Conservation (phyloP, 371 early-diverging fungal genomes). For the Mucor sp. region DNA sequence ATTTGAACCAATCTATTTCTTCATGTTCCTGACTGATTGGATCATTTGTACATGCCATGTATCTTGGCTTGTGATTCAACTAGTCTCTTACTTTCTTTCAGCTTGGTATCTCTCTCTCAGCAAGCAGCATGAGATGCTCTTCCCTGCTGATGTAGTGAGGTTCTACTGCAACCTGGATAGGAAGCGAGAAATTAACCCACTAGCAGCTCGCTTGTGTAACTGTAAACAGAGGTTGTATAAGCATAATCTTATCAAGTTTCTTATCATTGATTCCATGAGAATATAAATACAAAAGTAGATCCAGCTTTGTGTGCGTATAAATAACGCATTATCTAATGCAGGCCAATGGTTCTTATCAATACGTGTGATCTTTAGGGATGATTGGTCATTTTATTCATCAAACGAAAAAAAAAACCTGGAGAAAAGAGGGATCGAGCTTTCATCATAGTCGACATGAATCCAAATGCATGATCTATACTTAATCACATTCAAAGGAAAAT, state of each 20-base stretch:
- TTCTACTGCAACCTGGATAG: too few species aligned
- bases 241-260: slow-evolving; percentile 10
- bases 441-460: too few species aligned
- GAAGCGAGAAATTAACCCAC: too few species aligned
- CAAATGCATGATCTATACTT: too few species aligned
- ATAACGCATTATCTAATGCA: not conserved
- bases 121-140: too few species aligned
- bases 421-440: too few species aligned
- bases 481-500: not conserved
- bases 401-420: not conserved
- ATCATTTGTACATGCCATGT: not conserved
- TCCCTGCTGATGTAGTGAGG: too few species aligned
- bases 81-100: too few species aligned
- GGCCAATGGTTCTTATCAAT: not conserved
- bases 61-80: too few species aligned
- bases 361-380: not conserved
- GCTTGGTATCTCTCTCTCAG: too few species aligned
- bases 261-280: slow-evolving; percentile 8
- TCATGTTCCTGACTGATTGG: not conserved
- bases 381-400: not conserved
- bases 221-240: not conserved
- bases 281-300: not conserved
- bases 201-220: not conserved
- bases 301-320: not conserved
- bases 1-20: not conserved